Conservation (phyloP, 805 yeast genomes). For the Monosporozyma yasuniensis region DNA sequence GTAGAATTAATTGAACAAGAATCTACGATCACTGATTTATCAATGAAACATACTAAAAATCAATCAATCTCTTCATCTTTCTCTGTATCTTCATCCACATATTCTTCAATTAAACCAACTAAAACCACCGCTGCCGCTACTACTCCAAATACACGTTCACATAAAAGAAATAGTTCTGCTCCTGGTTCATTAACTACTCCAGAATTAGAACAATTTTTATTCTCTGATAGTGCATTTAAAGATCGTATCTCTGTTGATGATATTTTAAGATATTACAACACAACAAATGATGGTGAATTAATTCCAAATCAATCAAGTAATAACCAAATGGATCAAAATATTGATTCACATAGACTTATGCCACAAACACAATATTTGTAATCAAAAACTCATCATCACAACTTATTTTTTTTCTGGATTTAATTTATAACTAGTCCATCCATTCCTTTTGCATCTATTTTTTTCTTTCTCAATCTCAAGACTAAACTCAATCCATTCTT, state of each 20-base stretch:
- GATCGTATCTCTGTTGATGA: slow-evolving; percentile 25
- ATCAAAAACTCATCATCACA: not conserved
- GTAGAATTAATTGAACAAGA: not conserved
- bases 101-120: not conserved
- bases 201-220: slow-evolving; percentile 15
- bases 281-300: slow-evolving; percentile 14
- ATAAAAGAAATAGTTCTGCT: not conserved
- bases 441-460: not conserved
- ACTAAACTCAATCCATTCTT: not conserved
- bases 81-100: not conserved
- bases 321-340: not conserved
- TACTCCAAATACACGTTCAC: not conserved
- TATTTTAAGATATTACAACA: slow-evolving; percentile 23
- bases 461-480: not conserved
- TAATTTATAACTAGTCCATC: not conserved
- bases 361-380: not conserved
- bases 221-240: slow-evolving; percentile 8
- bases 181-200: slow-evolving; percentile 13
- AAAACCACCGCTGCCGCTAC: not conserved
- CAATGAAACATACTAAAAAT: not conserved
- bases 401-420: too few species aligned
- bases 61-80: not conserved
- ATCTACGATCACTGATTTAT: not conserved
- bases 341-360: not conserved
- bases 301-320: not conserved